A percentile compares a stretch with the other conserved stretches of the same genome.
Evolutionary conservation across 2,329 filamentous ascomycete genomes (phyloP).

Genomic region (Fusarium kyushuense): DNA sequence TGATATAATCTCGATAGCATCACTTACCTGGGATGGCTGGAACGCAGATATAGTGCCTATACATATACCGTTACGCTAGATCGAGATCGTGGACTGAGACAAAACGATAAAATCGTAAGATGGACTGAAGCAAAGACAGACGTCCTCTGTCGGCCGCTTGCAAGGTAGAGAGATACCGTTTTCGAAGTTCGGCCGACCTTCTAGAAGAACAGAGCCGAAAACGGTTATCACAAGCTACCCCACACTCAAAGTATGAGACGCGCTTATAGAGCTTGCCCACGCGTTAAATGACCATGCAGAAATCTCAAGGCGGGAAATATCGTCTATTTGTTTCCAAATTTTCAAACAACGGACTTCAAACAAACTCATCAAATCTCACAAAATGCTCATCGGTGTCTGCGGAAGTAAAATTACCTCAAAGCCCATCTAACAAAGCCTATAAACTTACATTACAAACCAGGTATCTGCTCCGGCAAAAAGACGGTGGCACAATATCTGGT

Average conservation of each 20-base stretch:
- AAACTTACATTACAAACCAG: constrained; percentile 59
- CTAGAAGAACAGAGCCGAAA: constrained; percentile 23
- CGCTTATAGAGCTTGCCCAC: constrained; percentile 34
- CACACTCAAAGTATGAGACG: constrained; percentile 31
- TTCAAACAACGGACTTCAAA: background rate
- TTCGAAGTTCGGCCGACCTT: constrained; percentile 25
- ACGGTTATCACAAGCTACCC: constrained; percentile 14
- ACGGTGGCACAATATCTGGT: constrained; percentile 90
- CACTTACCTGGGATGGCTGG: constrained; percentile 9
- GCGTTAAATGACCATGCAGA: constrained; percentile 30
- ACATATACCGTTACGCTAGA: constrained; percentile 4
- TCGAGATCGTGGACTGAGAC: constrained; percentile 13
- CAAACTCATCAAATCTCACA: constrained; percentile 19
- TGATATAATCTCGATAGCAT: constrained; percentile 16
- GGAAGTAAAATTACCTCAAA: constrained; percentile 65
- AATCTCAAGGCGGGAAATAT: constrained; percentile 16
- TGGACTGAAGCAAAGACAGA: constrained; percentile 24
- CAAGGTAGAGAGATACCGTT: background rate
- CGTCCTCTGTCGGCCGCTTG: constrained; percentile 24
- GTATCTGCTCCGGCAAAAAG: constrained; percentile 92
- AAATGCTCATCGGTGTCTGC: constrained; percentile 82
- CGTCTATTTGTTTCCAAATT: background rate
- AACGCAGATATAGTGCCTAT: constrained; percentile 23
- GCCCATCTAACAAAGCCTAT: constrained; percentile 1
- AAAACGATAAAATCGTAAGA: constrained; percentile 12